phyloP scores from a whole-genome alignment of 2,329 filamentous ascomycete species.

The Alternaria sp. region DNA sequence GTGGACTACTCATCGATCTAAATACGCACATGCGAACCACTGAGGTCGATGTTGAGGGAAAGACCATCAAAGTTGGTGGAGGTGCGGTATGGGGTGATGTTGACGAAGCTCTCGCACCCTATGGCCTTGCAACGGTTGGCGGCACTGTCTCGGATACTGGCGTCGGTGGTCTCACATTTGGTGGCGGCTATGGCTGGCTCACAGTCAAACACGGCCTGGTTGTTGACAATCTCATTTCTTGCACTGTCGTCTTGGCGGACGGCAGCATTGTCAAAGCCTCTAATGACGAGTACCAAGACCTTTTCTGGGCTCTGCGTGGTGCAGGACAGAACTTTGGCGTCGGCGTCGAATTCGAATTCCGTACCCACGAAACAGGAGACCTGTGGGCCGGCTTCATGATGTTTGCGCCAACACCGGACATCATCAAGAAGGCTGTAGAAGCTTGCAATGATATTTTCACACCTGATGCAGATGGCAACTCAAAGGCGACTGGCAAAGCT shows the following conservation, averaged over 20 bases:
- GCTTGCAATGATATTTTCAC: slow-evolving; percentile 14
- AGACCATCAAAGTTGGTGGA: slow-evolving; percentile 15
- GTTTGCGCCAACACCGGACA: slow-evolving; percentile 11
- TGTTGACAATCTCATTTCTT: slow-evolving; percentile 62
- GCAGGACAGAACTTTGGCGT: slow-evolving; percentile 69
- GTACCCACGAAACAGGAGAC: slow-evolving; percentile 43
- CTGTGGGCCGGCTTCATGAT: slow-evolving; percentile 24
- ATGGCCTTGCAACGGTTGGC: slow-evolving; percentile 17
- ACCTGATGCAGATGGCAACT: slow-evolving; percentile 4
- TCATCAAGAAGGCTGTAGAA: slow-evolving; percentile 8
- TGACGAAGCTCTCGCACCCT: slow-evolving; percentile 12
- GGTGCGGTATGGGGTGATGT: slow-evolving; percentile 18
- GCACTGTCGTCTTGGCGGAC: slow-evolving; percentile 62
- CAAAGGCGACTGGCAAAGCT: slow-evolving; percentile 9
- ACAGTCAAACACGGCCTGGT: slow-evolving; percentile 64
- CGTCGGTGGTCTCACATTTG: slow-evolving; percentile 60
- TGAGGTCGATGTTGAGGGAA: slow-evolving; percentile 7
- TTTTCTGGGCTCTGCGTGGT: slow-evolving; percentile 66
- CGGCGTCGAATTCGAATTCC: slow-evolving; percentile 54
- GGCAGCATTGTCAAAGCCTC: slow-evolving; percentile 54
- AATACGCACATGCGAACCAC: slow-evolving; percentile 17
- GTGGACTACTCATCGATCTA: slow-evolving; percentile 17
- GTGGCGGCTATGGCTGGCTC: slow-evolving; percentile 65
- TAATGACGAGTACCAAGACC: slow-evolving; percentile 50
- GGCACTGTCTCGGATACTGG: slow-evolving; percentile 38